Base-by-base conservation (phyloP, 2,329 filamentous ascomycete genomes). In the Hymenoscyphus occultus region DNA sequence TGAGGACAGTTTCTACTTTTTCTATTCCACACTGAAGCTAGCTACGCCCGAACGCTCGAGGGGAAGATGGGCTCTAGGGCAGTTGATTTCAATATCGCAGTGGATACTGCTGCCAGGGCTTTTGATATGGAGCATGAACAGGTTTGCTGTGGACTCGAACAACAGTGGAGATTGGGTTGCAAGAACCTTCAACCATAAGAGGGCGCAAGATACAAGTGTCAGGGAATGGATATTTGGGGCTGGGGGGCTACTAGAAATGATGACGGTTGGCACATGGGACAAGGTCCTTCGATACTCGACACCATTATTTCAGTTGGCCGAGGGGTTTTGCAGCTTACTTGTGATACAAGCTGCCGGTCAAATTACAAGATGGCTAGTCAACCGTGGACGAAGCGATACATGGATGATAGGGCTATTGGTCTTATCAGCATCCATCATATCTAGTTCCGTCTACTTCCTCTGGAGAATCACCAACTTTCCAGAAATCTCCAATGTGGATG, bases 311-410 rank as follows among this genome's bases (percentile, higher is more conserved):
- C 95, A 99, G 79, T 82, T 99, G 9, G 86, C 91, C 61, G 95
- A 99, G 78, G 95, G 95, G 6, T 99, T 99, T 80, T 98, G 95
- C 82, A 98, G 92, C 74, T 80, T 99, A 72, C 81, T 98, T 64
- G 93, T 98, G 69, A 98, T 99, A 65, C 95, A 99, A 78, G 92
- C 93, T 19, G 90, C 91, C 14, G 95, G 95, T 0, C 94, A 97
- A 77, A 93, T 98, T 70, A 96, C 95, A 22, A 86, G 92, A 77
- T 98, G 93, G 89, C 85, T 98, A 39, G 94, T 98, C 63, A 98
- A 98, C 79, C 84, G 91, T 73, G 93, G 94, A 73, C 87, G 92
- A 74, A 96, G 93, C 74, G 95, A 99, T 79, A 96, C 89, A 68
- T 98, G 94, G 95, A 92, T 98, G 86, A 97, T 99, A 71, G 86